phyloP scores from a whole-genome alignment of 1,139 yeast species.

The Candida albicans region DNA sequence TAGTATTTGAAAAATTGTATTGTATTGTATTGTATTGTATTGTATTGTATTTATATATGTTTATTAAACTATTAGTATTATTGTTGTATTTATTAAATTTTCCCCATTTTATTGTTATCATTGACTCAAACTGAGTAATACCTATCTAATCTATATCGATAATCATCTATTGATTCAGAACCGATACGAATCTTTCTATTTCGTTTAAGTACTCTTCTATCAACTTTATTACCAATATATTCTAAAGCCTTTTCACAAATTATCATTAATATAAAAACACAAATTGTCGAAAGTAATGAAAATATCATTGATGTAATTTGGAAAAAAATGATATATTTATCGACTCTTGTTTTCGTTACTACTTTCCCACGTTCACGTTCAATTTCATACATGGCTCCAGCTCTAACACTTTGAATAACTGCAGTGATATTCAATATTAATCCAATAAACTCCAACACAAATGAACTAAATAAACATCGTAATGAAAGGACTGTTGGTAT shows the following conservation, averaged over 20 bases:
- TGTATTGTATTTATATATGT: slow-evolving; percentile 4
- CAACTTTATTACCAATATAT: slow-evolving; percentile 21
- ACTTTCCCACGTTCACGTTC: slow-evolving; percentile 18
- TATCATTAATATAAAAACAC: slow-evolving; percentile 11
- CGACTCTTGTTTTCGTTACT: slow-evolving; percentile 24
- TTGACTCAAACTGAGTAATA: slow-evolving; percentile 9
- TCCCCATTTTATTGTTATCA: slow-evolving; percentile 3
- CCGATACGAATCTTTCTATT: slow-evolving; percentile 5
- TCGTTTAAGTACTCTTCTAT: slow-evolving; percentile 17
- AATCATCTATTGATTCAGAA: slow-evolving; percentile 10
- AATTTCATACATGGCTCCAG: slow-evolving; percentile 27
- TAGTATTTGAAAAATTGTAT: too few species aligned
- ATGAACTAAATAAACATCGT: slow-evolving; percentile 13
- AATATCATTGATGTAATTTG: slow-evolving; percentile 15
- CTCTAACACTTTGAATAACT: slow-evolving; percentile 21
- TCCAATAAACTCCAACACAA: slow-evolving; percentile 23
- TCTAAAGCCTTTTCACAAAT: slow-evolving; percentile 18
- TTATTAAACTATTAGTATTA: neutral
- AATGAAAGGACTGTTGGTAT: slow-evolving; percentile 22
- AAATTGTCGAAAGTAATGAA: slow-evolving; percentile 16
- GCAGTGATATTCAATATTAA: slow-evolving; percentile 21
- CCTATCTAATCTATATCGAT: slow-evolving; percentile 6
- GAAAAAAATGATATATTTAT: slow-evolving; percentile 21
- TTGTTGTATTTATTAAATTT: neutral
- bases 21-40: too few species aligned